Evolutionary conservation across 75 land plant genomes (phyloP).

Genomic region (Cupressus sempervirens): DNA sequence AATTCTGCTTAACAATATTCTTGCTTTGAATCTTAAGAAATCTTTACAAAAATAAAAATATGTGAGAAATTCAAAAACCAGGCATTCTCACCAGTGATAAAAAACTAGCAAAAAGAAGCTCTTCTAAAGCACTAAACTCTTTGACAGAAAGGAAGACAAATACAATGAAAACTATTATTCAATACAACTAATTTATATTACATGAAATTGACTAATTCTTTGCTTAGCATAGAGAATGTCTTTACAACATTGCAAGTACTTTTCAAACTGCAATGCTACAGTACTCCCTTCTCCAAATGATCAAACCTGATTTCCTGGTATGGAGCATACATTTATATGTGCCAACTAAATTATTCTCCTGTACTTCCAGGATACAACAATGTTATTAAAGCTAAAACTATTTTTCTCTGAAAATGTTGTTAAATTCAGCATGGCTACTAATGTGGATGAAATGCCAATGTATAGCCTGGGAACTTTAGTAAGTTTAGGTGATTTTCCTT

Average conservation of each 20-base stretch:
- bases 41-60: background rate
- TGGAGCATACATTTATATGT: background rate
- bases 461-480: background rate
- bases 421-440: background rate
- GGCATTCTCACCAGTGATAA: background rate
- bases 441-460: background rate
- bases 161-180: background rate
- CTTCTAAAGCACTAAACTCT: background rate
- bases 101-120: background rate
- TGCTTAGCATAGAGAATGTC: background rate
- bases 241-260: background rate
- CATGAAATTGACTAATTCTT: background rate
- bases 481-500: background rate
- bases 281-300: background rate
- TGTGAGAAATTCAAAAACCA: background rate
- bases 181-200: too few species aligned
- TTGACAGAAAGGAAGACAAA: background rate
- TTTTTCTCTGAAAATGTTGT: background rate
- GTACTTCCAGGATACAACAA: background rate
- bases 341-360: background rate
- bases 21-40: background rate
- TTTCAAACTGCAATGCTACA: background rate
- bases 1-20: background rate
- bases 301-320: background rate
- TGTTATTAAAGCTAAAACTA: background rate